phyloP scores from a whole-genome alignment of 176 grass and related monocot species.

The Coix lacrymajobi region DNA sequence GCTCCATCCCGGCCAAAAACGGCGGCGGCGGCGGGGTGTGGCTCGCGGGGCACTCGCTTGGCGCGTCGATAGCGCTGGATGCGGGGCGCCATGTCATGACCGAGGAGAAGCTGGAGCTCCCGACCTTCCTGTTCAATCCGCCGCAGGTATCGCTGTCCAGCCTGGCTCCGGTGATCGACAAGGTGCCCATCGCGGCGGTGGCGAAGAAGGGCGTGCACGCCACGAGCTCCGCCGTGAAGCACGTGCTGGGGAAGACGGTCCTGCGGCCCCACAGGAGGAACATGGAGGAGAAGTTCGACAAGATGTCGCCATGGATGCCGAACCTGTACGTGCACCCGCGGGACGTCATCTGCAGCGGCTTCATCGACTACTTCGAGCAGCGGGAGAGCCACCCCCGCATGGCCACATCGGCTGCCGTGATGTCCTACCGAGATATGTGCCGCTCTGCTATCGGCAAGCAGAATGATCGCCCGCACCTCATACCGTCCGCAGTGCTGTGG shows the following conservation, averaged over 20 bases:
- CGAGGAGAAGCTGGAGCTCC: background rate
- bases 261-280: background rate
- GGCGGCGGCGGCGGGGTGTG: background rate
- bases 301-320: background rate
- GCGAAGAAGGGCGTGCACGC: background rate
- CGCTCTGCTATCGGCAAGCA: background rate
- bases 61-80: conserved; percentile 28
- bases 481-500: background rate
- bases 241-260: background rate
- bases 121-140: conserved; percentile 19
- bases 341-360: conserved; percentile 9
- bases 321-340: conserved; percentile 16
- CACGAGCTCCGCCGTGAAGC: background rate
- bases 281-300: background rate
- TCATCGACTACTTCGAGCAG: conserved; percentile 31
- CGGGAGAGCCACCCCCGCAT: background rate
- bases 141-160: background rate
- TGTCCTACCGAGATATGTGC: conserved; percentile 5
- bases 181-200: background rate
- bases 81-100: background rate
- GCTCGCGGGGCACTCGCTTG: conserved; percentile 23
- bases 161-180: background rate
- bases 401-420: background rate
- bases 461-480: background rate
- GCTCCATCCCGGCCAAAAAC: background rate